A percentile compares a stretch with the other conserved stretches of the same genome.
phyloP scores from a whole-genome alignment of 768 basidiomycete genomes.

The Tubosaeta sp. region DNA sequence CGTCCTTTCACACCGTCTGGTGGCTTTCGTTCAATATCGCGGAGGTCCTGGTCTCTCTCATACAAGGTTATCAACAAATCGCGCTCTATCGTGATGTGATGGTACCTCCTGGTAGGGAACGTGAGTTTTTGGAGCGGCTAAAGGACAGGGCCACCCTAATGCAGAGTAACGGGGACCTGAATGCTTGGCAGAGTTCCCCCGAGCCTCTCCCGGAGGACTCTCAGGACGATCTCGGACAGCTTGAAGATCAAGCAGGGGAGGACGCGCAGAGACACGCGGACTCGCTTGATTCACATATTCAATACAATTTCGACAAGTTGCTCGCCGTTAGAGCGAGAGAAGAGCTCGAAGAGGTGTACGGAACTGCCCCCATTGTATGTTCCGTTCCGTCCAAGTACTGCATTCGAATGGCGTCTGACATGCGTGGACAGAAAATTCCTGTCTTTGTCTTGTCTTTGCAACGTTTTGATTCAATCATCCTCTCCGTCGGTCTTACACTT shows the following conservation, averaged over 20 bases:
- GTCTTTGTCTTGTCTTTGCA: conserved; percentile 76
- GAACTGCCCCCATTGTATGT: conserved; percentile 74
- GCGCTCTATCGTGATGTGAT: conserved; percentile 66
- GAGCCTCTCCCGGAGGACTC: conserved; percentile 11
- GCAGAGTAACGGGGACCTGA: conserved; percentile 7
- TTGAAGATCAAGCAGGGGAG: conserved; percentile 17
- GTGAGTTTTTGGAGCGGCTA: conserved; percentile 34
- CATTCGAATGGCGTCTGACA: conserved; percentile 2
- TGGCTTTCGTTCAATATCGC: conserved; percentile 69
- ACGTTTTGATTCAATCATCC: conserved; percentile 67
- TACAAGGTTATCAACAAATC: conserved; percentile 69
- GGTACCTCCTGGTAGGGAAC: conserved; percentile 41
- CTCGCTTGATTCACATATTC: conserved; percentile 41
- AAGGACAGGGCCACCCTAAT: conserved; percentile 10
- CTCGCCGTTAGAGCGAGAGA: conserved; percentile 60
- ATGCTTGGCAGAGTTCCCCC: conserved; percentile 5
- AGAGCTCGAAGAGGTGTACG: conserved; percentile 77
- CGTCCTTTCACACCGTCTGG: conserved; percentile 66
- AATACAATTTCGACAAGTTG: conserved; percentile 64
- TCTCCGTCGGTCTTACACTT: conserved; percentile 59
- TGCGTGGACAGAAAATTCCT: conserved; percentile 55
- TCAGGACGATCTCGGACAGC: conserved; percentile 14
- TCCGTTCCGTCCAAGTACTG: neutral
- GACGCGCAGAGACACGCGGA: neutral
- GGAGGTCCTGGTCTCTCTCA: conserved; percentile 60